These are phyloP conservation scores for Keithomyces neogunnii DNA, from an alignment of 2,329 filamentous ascomycete genomes.

Conservation along the genomic window DNA sequence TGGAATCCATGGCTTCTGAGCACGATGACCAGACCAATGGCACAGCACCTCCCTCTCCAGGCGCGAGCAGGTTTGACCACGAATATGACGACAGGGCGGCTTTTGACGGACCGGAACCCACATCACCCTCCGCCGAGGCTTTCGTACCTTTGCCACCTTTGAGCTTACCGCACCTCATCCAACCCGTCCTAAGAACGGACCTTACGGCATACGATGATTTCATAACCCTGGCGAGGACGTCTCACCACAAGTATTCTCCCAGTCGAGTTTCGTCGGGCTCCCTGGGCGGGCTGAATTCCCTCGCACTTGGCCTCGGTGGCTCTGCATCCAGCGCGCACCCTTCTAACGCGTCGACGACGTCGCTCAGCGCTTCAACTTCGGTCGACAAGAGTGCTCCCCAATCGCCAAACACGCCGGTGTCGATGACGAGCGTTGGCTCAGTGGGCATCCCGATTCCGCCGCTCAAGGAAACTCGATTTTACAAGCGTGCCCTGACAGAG, in stretches of 20 bases:
- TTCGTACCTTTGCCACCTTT: conserved; percentile 49
- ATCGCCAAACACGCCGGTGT: conserved; percentile 51
- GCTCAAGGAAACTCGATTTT: conserved; percentile 87
- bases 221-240: conserved; percentile 61
- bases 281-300: conserved; percentile 39
- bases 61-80: conserved; percentile 59
- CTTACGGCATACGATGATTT: conserved; percentile 80
- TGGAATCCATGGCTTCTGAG: conserved; percentile 75
- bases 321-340: conserved; percentile 38
- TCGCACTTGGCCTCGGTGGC: conserved; percentile 37
- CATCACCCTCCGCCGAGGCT: conserved; percentile 33
- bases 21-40: conserved; percentile 62
- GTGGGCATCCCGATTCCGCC: conserved; percentile 39
- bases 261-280: conserved; percentile 61
- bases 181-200: conserved; percentile 76
- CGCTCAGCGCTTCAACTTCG: conserved; percentile 41
- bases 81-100: conserved; percentile 34
- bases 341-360: conserved; percentile 53
- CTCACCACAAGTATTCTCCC: conserved; percentile 51
- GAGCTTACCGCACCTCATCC: conserved; percentile 75
- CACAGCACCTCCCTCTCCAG: conserved; percentile 78
- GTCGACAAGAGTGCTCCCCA: conserved; percentile 45
- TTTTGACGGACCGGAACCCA: conserved; percentile 15
- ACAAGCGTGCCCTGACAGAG: conserved; percentile 79
- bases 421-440: conserved; percentile 37